Evolutionary conservation across 2,329 filamentous ascomycete species (phyloP).

Genomic region (Neonectria coccinea): DNA sequence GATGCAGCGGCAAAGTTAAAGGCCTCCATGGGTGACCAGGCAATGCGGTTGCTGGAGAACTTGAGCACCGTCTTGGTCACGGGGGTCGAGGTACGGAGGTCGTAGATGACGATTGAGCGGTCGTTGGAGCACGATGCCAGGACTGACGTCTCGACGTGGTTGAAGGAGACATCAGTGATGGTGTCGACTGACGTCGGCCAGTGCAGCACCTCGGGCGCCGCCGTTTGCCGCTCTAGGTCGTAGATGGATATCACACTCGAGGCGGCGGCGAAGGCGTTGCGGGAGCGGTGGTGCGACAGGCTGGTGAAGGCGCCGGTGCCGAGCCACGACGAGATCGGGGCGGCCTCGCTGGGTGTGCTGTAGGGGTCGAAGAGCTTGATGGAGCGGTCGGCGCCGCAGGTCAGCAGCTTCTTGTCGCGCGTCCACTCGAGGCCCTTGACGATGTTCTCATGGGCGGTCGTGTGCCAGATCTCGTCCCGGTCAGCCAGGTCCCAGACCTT

Average conservation of each 20-base stretch:
- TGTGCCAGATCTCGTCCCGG: slow-evolving; percentile 79
- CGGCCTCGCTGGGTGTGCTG: slow-evolving; percentile 72
- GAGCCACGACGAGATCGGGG: slow-evolving; percentile 87
- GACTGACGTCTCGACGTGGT: slow-evolving; percentile 92
- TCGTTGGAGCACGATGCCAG: slow-evolving; percentile 88
- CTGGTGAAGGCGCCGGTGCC: slow-evolving; percentile 86
- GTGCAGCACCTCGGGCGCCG: slow-evolving; percentile 82
- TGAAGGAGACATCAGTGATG: slow-evolving; percentile 89
- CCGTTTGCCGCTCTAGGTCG: slow-evolving; percentile 83
- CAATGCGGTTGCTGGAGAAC: slow-evolving; percentile 84
- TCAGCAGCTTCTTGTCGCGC: slow-evolving; percentile 83
- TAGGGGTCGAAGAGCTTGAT: slow-evolving; percentile 95
- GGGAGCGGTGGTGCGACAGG: slow-evolving; percentile 83
- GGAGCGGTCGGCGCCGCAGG: slow-evolving; percentile 86
- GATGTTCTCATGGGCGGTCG: slow-evolving; percentile 89
- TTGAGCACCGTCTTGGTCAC: slow-evolving; percentile 84
- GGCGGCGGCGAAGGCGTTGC: slow-evolving; percentile 82
- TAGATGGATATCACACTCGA: slow-evolving; percentile 88
- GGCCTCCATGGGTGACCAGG: slow-evolving; percentile 97
- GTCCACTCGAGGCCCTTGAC: slow-evolving; percentile 95
- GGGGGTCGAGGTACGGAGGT: slow-evolving; percentile 87
- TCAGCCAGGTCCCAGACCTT: slow-evolving; percentile 89
- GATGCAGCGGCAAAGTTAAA: slow-evolving; percentile 95
- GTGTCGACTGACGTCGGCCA: slow-evolving; percentile 94
- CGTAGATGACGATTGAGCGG: slow-evolving; percentile 89